Percentiles rank a stretch among this genome's conserved stretches.
Conservation (phyloP, 768 basidiomycete genomes). For the Boletus bicolor region DNA sequence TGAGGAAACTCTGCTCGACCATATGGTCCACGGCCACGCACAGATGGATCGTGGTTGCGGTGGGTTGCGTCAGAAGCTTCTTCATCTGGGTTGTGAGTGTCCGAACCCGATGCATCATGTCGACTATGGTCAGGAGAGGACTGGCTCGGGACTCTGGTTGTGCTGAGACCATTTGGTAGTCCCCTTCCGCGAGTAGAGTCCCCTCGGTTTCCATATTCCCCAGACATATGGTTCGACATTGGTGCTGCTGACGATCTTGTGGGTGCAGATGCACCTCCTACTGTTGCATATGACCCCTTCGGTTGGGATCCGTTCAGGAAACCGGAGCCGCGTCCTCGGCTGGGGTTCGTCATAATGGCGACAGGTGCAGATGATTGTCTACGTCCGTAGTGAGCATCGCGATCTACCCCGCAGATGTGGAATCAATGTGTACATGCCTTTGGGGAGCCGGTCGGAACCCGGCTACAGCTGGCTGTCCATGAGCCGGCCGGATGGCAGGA, state of each 20-base stretch:
- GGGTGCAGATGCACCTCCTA: neutral
- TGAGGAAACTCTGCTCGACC: constrained; percentile 30
- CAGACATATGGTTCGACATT: neutral
- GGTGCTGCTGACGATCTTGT: neutral
- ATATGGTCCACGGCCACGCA: constrained; percentile 28
- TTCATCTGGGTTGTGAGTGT: neutral
- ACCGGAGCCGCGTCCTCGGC: constrained; percentile 38
- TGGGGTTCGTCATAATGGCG: constrained; percentile 77
- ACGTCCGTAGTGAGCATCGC: neutral
- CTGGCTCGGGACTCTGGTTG: neutral
- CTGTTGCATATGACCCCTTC: constrained; percentile 8
- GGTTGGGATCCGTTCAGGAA: constrained; percentile 9
- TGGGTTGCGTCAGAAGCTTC: constrained; percentile 2
- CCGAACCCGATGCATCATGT: neutral
- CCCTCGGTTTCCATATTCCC: constrained; percentile 3
- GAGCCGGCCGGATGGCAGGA: constrained; percentile 53
- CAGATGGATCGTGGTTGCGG: constrained; percentile 6
- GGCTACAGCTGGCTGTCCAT: constrained; percentile 52
- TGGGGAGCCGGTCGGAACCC: constrained; percentile 61
- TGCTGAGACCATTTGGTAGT: constrained; percentile 5
- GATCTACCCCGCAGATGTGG: neutral
- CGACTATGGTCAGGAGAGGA: neutral
- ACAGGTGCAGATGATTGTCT: constrained; percentile 45
- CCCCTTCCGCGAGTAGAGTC: constrained; percentile 5
- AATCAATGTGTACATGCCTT: constrained; percentile 12